A percentile compares a stretch with the other conserved stretches of the same genome.
Conservation (phyloP, 78 protist genomes). For the Carpediemonas membranifera region DNA sequence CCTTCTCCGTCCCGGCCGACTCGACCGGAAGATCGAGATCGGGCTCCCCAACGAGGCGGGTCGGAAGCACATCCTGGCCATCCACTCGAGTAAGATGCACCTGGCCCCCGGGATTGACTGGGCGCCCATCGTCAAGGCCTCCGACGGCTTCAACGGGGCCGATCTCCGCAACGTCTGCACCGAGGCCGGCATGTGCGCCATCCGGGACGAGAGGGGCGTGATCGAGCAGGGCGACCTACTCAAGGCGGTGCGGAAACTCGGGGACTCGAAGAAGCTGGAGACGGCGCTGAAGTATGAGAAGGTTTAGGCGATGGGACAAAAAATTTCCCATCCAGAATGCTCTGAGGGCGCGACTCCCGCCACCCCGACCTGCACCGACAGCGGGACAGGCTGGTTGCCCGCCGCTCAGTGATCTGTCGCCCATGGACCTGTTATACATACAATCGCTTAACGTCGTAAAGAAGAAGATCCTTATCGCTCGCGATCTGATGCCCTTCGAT, state of each 20-base stretch:
- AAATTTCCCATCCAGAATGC: too few relatives aligned
- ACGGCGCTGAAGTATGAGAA: slow-evolving; percentile 23
- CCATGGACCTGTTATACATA: too few relatives aligned
- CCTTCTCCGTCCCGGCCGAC: slow-evolving; percentile 83
- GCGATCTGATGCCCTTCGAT: too few relatives aligned
- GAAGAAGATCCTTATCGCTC: too few relatives aligned
- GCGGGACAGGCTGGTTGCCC: too few relatives aligned
- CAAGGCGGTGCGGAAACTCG: slow-evolving; percentile 91
- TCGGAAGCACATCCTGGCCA: slow-evolving; percentile 81
- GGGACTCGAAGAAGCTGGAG: slow-evolving; percentile 90
- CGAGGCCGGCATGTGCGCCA: slow-evolving; percentile 68
- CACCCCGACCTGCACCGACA: too few relatives aligned
- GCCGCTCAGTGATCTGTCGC: too few relatives aligned
- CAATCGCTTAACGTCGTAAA: too few relatives aligned
- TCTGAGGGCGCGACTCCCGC: too few relatives aligned
- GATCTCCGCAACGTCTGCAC: slow-evolving; percentile 96
- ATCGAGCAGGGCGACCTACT: slow-evolving; percentile 86
- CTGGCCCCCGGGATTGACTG: slow-evolving; percentile 87
- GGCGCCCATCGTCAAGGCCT: slow-evolving; percentile 83
- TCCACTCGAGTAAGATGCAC: slow-evolving; percentile 80
- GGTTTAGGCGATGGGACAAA: too few relatives aligned
- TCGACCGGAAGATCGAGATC: slow-evolving; percentile 88
- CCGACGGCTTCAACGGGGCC: slow-evolving; percentile 98
- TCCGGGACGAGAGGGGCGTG: slow-evolving; percentile 83
- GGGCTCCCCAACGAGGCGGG: slow-evolving; percentile 88